Base-by-base conservation (phyloP, 441 rosid species). In the Populus hybrid region DNA sequence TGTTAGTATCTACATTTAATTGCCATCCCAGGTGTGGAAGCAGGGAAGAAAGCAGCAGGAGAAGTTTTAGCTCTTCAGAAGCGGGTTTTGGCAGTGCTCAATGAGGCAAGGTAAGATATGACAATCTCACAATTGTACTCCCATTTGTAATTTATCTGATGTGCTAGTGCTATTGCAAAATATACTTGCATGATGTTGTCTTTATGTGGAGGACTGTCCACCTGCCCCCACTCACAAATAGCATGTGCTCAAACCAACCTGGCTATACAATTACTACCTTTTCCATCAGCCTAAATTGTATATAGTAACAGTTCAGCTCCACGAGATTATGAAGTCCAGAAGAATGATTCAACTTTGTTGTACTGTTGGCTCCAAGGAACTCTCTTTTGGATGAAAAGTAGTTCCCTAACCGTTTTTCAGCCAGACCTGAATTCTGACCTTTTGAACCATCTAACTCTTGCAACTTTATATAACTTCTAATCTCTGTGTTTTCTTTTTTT, bases 1-100 rank as follows among this genome's bases (percentile, higher is more conserved):
- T 59, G 32, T 35, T 14, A 36, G 12, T 67, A 11, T 32, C 9
- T 32, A 23, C 8, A 50, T 78, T 68, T 75, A 59, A 66, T 67
- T 72, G 30, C 73, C 57, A 54, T 73, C 57, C 81, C 80, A 95
- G 98, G 99, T 73, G 99, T 94, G 74, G 98, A 95, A 90, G 99
- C 98, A 67, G 98, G 99, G 76, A 94, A 95, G 81, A 94, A 91
- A 77, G 98, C 99, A 65, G 99, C 98, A 24, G 98, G 95, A 76
- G 98, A 95, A 84, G 97, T 95, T 71, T 83, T 95, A 72, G 95
- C 98, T 78, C 91, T 94, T 78, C 97, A 95, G 81, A 95, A 92
- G 84, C 91, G 97, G 76, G 98, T 96, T 78, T 86, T 96, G 86
- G 89, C 95, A 28, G 97, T 96, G 30, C 94, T 94, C 18, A 93